Evolutionary conservation across 1,284 basidiomycete species (phyloP), one percentile per base, ranked within the genome.

Genomic region (Vanrija pseudolonga): DNA sequence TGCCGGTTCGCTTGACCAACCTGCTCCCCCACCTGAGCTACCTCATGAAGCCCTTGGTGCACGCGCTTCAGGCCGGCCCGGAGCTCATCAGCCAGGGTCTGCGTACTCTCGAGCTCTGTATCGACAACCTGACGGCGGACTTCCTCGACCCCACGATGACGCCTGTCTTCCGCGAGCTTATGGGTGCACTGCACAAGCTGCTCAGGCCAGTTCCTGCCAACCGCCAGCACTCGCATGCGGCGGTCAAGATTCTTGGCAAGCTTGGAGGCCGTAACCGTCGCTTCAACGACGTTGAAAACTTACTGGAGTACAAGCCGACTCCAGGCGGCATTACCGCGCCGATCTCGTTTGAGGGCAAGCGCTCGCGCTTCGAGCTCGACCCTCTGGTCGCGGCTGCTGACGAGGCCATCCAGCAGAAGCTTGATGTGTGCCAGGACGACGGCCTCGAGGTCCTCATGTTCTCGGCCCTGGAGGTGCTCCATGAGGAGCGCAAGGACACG

Each of bases 61-160:
- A 96, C 47, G 94, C 96, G 11, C 80, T 99, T 45, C 86, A 89
- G 58, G 93, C 92, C 20, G 84, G 84, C 39, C 83, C 88, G 4
- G 95, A 99, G 57, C 84, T 98, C 47, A 89, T 98, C 55, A 88
- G 91, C 43, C 96, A 99, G 78, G 96, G 96, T 42, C 80, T 99
- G 32, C 85, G 97, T 6, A 98, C 96, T 0, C 83, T 99, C 56
- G 97, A 99, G 76, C 82, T 99, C n/a, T 98, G 95, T 77, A 97
- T 99, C 71, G 97, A 99, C 80, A 99, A 98, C 69, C 82, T 99
- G 22, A 98, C 94, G 0, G 92, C 94, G 18, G 96, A 98, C 73
- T 99, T 98, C 80, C 82, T 99, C 24, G 96, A 98, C 68, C 97
- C 96, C 0, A 96, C 94, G 2, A 85, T 99, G 69, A 90, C 86